Base-by-base conservation (phyloP, 1,139 yeast genomes). In the Dujonia santamariae region DNA sequence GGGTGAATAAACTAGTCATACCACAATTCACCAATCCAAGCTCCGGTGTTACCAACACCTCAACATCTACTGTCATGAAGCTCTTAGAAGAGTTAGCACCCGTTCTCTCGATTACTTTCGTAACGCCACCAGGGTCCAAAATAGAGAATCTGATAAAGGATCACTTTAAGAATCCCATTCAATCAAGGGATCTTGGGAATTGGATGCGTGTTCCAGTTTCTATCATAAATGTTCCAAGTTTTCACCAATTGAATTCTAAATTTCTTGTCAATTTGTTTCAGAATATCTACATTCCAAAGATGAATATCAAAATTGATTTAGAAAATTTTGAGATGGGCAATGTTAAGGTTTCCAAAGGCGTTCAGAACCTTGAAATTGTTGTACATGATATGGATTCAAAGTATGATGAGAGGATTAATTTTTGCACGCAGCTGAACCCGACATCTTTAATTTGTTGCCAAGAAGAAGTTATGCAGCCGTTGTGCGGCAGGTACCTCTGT, bases 1-100 rank as follows among this genome's bases (percentile, higher is more conserved):
- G 46, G 18, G 46, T 58, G 33, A 61, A 58, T 40, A 59, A 60
- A 37, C 43, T 63, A 22, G 34, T 64, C 6, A 42, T 63, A 5
- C 15, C n/a, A n/a, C n/a, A n/a, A n/a, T 28, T 16, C 4, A 28
- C 15, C 26, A 8, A 13, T 23, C 8, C 7, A 13, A 13, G n/a
- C 9, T 8, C 7, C 12, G 26, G 12, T 7, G 26, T n/a, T 24
- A 12, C 12, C 7, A 24, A 24, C 7, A 11, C 7, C 12, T n/a
- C 12, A 24, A 8, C 15, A 11, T 24, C 14, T 8, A 24, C 26
- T 26, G 5, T 18, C 28, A 22, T 4, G 22, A 24, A 21, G 13
- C 33, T 30, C 28, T 5, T n/a, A 16, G 15, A 9, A 30, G 21
- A 30, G 14, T 4, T 20, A 8, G 25, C 12, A 19, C n/a, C 14